Evolutionary conservation across 2,329 filamentous ascomycete species (phyloP), one percentile per base, ranked within the genome.

Genomic region (Xylaria multiplex): DNA sequence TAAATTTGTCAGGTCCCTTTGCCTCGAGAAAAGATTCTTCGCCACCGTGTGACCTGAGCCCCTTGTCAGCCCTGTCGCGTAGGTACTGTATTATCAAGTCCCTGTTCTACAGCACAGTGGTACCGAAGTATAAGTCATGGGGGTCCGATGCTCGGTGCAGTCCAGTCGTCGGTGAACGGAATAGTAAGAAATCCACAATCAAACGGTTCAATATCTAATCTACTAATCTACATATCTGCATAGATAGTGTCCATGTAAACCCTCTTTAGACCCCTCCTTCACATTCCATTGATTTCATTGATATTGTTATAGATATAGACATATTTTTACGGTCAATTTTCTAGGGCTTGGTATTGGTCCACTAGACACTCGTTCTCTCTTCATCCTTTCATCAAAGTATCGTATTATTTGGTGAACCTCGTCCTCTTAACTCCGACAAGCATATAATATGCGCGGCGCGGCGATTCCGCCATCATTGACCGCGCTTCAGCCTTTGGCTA

Each of bases 391-490:
- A 57, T 57, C 59, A 30, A 30, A 57, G 49, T 22, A 54, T 24
- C 30, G 9, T 24, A 19, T 32, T 45, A 64, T 50, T 65, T 59
- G 54, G 49, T 52, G 59, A 48, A 63, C 52, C 6, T 37, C 11
- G 30, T 14, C 13, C 40, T 14, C 48, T 35, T 53, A 11, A 49
- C 43, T 3, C 43, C 59, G 7, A 50, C 32, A 61, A 65, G 59
- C 42, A n/a, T 62, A 68, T 66, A 71, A 69, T 59, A 75, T 75
- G 74, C 73, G 73, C 65, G 66, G 70, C 68, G 73, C 71, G 65
- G 73, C 71, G 55, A 66, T 72, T 53, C 64, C 70, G 70, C 67
- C 71, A 63, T 67, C 69, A 65, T 71, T 74, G 59, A 71, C 71
- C 73, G 74, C 71, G 71, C 70, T 75, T 62, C 70, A 68, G 62